Percentiles rank a stretch among this genome's conserved stretches.
These are phyloP conservation scores for Fusarium abutilonis DNA, from an alignment of 2,329 filamentous ascomycete genomes.

Conservation along the genomic window DNA sequence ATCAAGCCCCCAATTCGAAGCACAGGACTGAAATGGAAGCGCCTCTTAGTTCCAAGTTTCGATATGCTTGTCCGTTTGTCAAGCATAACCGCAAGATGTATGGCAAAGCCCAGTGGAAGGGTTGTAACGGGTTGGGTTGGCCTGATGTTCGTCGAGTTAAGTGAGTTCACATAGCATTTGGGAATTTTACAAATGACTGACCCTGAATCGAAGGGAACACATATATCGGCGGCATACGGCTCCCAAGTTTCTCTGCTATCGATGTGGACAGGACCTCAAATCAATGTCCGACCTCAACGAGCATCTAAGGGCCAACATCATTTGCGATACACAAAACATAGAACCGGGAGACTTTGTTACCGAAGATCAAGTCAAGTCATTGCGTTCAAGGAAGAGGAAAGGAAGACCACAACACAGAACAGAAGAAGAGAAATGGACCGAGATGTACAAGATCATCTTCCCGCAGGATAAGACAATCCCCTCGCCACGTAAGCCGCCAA, in stretches of 20 bases:
- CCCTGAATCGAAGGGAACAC: neutral
- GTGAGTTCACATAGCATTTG: neutral
- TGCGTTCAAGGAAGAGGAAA: neutral
- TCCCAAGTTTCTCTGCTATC: neutral
- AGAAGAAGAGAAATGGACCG: conserved; percentile 4
- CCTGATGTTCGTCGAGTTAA: neutral
- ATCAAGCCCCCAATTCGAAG: neutral
- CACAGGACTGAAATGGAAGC: neutral
- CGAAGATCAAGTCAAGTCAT: neutral
- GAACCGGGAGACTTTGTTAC: neutral
- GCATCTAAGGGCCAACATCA: neutral
- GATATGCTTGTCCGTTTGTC: conserved; percentile 9
- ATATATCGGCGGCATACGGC: conserved; percentile 3
- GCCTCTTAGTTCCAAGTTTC: accelerated
- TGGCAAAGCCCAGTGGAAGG: conserved; percentile 1
- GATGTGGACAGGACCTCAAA: conserved; percentile 1
- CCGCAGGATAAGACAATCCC: neutral
- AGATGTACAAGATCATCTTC: conserved; percentile 7
- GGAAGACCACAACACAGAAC: neutral
- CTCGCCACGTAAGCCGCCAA: neutral
- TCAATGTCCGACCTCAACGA: neutral
- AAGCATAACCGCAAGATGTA: conserved; percentile 1
- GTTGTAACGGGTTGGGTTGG: conserved; percentile 1
- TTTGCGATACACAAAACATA: neutral
- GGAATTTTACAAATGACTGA: neutral